Evolutionary conservation across 2,329 filamentous ascomycete genomes (phyloP).

Genomic region (Paecilomyces sp.): DNA sequence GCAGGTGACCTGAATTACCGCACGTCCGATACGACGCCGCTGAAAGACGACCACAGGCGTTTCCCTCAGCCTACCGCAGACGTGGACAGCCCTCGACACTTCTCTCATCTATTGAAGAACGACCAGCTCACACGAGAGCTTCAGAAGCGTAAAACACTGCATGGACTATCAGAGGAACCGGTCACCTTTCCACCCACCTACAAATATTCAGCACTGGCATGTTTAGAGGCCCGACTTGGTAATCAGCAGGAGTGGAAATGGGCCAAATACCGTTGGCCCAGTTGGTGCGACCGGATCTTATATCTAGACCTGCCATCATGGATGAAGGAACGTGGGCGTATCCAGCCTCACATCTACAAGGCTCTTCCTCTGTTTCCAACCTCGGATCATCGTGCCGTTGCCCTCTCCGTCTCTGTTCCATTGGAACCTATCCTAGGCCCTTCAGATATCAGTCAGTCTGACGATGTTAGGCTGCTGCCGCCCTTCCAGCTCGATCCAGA

Average conservation of each 20-base stretch:
- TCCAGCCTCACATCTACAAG: conserved; percentile 59
- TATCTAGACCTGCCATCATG: conserved; percentile 60
- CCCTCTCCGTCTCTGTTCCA: conserved; percentile 61
- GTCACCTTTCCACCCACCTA: conserved; percentile 87
- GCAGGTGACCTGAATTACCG: conserved; percentile 95
- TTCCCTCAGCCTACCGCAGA: conserved; percentile 58
- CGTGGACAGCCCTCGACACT: conserved; percentile 52
- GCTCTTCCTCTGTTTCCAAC: conserved; percentile 71
- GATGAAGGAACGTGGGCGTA: conserved; percentile 30
- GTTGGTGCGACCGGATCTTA: conserved; percentile 88
- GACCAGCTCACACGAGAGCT: conserved; percentile 78
- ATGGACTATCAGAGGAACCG: conserved; percentile 67
- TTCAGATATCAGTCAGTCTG: conserved; percentile 16
- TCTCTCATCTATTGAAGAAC: conserved; percentile 56
- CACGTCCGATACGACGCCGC: conserved; percentile 61
- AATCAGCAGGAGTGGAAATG: conserved; percentile 56
- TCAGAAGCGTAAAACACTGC: conserved; percentile 61
- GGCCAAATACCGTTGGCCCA: conserved; percentile 76
- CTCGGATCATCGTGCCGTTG: conserved; percentile 83
- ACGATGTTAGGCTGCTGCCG: conserved; percentile 36
- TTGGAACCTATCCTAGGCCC: conserved; percentile 37
- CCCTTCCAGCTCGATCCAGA: conserved; percentile 53
- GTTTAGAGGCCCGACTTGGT: conserved; percentile 27
- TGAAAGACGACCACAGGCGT: conserved; percentile 45
- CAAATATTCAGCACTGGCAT: conserved; percentile 60